Evolutionary conservation across 169 alveolate genomes (phyloP), one percentile per base, ranked within the genome.

Genomic region (Blepharisma undulans): DNA sequence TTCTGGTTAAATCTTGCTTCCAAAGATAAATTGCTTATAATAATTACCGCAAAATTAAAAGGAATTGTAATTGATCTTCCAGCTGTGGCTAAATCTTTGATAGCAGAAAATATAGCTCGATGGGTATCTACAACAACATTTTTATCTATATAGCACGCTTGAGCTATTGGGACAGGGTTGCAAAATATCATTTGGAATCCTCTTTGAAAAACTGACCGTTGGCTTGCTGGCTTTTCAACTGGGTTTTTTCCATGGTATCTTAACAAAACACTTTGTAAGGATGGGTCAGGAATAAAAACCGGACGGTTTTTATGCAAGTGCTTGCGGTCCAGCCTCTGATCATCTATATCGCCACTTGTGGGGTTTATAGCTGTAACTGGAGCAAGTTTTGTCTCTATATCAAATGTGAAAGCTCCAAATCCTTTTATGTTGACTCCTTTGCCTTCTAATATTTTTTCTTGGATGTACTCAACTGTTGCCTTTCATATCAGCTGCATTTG

Each of bases 151-250:
- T 91, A 90, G 78, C 97, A 94, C n/a, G 96, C 97, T 25, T 96
- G 96, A 19, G 97, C 96, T 48, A 96, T 93, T n/a, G 98, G 97
- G 30, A 93, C 97, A 32, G 97, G 97, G 87, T 96, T 96, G 84
- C 94, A 90, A 85, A 90, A 93, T 72, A 92, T 84, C 93, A 93
- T 90, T 18, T 91, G 71, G 84, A 92, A 92, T 30, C 94, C 96
- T 87, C 81, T 92, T 78, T 92, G 90, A 91, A 84, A 94, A 30
- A 95, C 86, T 2, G 95, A 92, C 27, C 84, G 72, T 71, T 91
- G 95, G 19, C 93, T 66, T 34, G 86, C 89, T 14, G 94, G 94
- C 74, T 92, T 91, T 10, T 22, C 86, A 0, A 94, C 85, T 78
- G 87, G 86, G 30, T 93, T 94, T 72, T 91, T 88, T 60, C 92